These are phyloP conservation scores for Penicillium sclerotiorum DNA, from an alignment of 2,329 filamentous ascomycete genomes.

Conservation along the genomic window DNA sequence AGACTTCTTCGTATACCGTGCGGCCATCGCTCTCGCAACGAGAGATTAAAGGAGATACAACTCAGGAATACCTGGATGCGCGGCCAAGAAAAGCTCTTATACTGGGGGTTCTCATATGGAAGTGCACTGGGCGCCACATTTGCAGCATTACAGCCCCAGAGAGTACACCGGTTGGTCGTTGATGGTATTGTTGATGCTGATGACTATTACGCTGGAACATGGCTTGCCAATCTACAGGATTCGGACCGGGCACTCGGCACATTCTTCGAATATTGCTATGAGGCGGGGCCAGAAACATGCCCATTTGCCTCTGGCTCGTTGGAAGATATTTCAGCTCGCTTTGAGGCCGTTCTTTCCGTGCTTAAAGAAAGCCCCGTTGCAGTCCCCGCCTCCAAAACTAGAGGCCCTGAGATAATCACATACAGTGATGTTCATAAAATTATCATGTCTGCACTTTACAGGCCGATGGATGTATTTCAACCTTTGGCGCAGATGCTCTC, in stretches of 20 bases:
- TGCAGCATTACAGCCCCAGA: background rate
- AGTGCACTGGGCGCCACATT: background rate
- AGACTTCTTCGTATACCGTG: background rate
- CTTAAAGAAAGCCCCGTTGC: background rate
- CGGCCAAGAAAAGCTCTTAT: background rate
- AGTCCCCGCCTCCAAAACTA: background rate
- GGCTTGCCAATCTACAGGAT: constrained; percentile 1
- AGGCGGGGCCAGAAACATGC: background rate
- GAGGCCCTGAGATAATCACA: background rate
- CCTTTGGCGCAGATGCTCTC: background rate
- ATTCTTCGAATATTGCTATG: constrained; percentile 3
- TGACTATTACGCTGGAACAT: background rate
- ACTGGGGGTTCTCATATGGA: constrained; percentile 4
- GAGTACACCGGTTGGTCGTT: background rate
- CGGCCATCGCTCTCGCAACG: no score
- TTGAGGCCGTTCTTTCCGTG: background rate
- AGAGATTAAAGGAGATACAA: background rate
- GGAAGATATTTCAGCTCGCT: background rate
- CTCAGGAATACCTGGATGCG: background rate
- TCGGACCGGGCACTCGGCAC: background rate
- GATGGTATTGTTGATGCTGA: background rate
- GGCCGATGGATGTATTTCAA: background rate
- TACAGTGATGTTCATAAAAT: background rate
- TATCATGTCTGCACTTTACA: background rate
- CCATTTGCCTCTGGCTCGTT: background rate